Percentiles rank a stretch among this genome's conserved stretches.
These are phyloP conservation scores for Byssochlamys sp. DNA, from an alignment of 2,329 filamentous ascomycete species.

Conservation along the genomic window DNA sequence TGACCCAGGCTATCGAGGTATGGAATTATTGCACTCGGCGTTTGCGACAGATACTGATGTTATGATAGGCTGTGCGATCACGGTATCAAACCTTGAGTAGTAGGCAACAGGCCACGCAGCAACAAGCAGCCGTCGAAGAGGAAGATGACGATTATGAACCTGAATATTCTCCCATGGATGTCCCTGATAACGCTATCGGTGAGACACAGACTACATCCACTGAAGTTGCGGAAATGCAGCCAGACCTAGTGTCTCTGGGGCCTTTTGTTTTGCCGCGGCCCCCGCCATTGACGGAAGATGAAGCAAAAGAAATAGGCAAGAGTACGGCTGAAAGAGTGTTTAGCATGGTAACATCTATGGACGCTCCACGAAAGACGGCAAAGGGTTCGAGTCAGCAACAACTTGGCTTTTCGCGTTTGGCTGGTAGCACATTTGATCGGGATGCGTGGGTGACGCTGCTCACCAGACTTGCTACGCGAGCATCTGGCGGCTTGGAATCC, in stretches of 20 bases:
- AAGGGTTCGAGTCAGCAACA: conserved; percentile 42
- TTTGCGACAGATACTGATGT: conserved; percentile 7
- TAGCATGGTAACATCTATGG: conserved; percentile 62
- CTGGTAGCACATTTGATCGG: conserved; percentile 71
- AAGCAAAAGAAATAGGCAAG: conserved; percentile 64
- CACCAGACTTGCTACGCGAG: conserved; percentile 71
- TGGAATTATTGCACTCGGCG: conserved; percentile 15
- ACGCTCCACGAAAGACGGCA: conserved; percentile 53
- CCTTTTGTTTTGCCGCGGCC: conserved; percentile 73
- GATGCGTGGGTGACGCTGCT: conserved; percentile 89
- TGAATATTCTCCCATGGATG: conserved; percentile 65
- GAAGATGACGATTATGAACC: conserved; percentile 93
- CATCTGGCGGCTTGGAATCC: conserved; percentile 59
- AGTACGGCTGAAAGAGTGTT: conserved; percentile 69
- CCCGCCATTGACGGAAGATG: conserved; percentile 59
- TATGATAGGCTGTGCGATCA: conserved; percentile 27
- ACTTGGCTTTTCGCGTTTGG: conserved; percentile 70
- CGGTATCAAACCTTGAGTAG: conserved; percentile 28
- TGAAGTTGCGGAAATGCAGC: conserved; percentile 61
- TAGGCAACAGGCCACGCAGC: conserved; percentile 27
- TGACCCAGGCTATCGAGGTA: conserved; percentile 65
- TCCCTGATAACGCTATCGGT: conserved; percentile 14
- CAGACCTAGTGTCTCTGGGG: conserved; percentile 52
- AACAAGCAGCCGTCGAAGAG: conserved; percentile 33
- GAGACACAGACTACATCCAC: conserved; percentile 64